Conservation (phyloP, 495 filamentous ascomycete species). For the Sabuloglossum arenarium region DNA sequence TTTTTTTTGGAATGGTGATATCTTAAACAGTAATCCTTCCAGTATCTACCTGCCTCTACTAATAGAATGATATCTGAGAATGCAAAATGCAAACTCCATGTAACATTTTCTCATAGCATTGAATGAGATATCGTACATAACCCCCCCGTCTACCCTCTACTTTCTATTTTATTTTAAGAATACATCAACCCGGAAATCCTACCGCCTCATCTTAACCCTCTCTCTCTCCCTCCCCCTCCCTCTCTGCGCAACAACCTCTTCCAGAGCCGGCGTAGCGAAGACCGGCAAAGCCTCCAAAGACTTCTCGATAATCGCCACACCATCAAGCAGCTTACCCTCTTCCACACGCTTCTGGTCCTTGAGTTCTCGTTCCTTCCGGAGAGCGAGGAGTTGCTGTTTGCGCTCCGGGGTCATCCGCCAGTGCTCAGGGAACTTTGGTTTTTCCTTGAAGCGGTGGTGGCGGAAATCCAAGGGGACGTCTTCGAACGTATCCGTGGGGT, state of each 20-base stretch:
- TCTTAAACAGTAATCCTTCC: no score
- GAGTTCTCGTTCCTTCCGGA: slow-evolving; percentile 26
- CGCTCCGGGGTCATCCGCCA: slow-evolving; percentile 64
- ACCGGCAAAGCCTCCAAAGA: slow-evolving; percentile 3
- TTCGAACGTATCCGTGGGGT: slow-evolving; percentile 57
- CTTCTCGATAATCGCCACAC: slow-evolving; percentile 26
- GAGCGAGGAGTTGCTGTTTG: slow-evolving; percentile 36
- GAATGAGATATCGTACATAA: no score
- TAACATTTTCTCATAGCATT: no score
- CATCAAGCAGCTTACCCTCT: slow-evolving; percentile 31
- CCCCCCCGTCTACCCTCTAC: no score
- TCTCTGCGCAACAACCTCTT: neutral
- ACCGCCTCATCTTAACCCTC: neutral
- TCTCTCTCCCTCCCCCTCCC: neutral
- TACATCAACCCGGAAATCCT: no score
- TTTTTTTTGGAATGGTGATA: no score
- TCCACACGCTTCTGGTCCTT: slow-evolving; percentile 26
- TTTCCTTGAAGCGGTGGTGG: slow-evolving; percentile 53
- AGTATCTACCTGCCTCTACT: no score
- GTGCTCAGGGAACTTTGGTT: slow-evolving; percentile 50
- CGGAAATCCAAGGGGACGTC: slow-evolving; percentile 83
- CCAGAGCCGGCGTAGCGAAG: neutral
- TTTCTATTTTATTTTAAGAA: no score
- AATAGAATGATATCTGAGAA: no score
- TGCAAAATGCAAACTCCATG: no score